Evolutionary conservation across 805 yeast species (phyloP).

Genomic region (Groenewaldozyma tartarivorans): DNA sequence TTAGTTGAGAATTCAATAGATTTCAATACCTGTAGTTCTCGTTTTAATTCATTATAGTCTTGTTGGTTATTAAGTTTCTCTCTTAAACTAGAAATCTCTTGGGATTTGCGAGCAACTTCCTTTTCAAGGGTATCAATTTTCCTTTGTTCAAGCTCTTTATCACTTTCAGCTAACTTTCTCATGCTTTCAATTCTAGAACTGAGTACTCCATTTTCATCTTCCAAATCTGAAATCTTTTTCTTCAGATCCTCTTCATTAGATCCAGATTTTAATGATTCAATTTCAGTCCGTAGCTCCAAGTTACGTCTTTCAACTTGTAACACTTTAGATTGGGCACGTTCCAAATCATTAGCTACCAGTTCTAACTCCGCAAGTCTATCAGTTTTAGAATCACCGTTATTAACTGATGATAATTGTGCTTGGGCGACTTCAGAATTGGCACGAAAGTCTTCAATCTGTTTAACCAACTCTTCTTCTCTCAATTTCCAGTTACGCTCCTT

Average conservation of each 20-base stretch:
- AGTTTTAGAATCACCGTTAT: constrained; percentile 10
- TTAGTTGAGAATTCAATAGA: constrained; percentile 56
- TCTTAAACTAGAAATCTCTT: constrained; percentile 44
- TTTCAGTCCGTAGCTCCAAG: constrained; percentile 58
- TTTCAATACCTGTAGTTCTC: constrained; percentile 62
- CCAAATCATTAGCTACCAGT: constrained; percentile 65
- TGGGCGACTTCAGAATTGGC: constrained; percentile 57
- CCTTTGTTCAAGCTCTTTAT: constrained; percentile 29
- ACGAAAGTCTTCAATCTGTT: constrained; percentile 45
- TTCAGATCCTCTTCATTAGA: constrained; percentile 31
- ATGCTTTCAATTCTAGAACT: constrained; percentile 49
- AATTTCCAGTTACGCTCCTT: constrained; percentile 59
- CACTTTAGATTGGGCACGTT: constrained; percentile 55
- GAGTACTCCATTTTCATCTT: constrained; percentile 53
- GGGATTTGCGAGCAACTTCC: constrained; percentile 39
- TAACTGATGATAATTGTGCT: constrained; percentile 31
- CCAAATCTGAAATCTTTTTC: constrained; percentile 13
- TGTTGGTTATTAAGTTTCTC: constrained; percentile 39
- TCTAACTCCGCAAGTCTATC: constrained; percentile 38
- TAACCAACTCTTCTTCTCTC: constrained; percentile 43
- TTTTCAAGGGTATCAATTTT: constrained; percentile 23
- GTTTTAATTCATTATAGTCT: constrained; percentile 75
- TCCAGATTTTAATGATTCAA: constrained; percentile 37
- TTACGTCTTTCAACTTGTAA: constrained; percentile 69
- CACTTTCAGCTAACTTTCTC: constrained; percentile 21